Percentiles rank a stretch among this genome's conserved stretches.
Conservation (phyloP, 2,329 filamentous ascomycete genomes). For the Xylaria sp. region DNA sequence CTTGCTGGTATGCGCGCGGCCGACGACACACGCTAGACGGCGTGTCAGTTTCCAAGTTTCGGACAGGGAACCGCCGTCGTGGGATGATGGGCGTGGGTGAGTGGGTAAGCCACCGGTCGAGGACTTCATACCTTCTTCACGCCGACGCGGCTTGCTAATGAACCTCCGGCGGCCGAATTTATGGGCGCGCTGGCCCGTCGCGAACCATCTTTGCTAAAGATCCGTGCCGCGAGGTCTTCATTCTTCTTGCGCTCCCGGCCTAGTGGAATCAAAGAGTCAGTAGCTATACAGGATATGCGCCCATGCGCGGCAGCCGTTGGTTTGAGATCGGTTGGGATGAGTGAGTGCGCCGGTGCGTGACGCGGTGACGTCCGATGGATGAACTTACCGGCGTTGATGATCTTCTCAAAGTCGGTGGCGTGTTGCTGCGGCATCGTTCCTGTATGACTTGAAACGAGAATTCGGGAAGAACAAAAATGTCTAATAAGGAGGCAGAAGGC, state of each 20-base stretch:
- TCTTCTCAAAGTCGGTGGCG: slow-evolving; percentile 56
- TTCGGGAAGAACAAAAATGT: not conserved
- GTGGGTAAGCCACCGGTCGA: too few species aligned
- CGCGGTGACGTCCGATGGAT: too few species aligned
- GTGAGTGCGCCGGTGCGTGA: too few species aligned
- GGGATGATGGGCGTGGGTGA: not conserved
- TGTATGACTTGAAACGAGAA: too few species aligned
- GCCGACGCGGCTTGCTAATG: slow-evolving; percentile 72
- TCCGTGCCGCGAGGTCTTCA: slow-evolving; percentile 70
- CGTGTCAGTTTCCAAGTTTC: slow-evolving; percentile 29
- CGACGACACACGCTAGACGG: slow-evolving; percentile 35
- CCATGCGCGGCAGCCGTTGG: not conserved
- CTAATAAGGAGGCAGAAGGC: not conserved
- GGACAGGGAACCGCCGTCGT: slow-evolving; percentile 1
- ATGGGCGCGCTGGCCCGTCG: slow-evolving; percentile 60
- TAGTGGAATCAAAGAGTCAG: slow-evolving; percentile 31
- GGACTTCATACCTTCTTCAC: slow-evolving; percentile 68
- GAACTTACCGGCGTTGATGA: slow-evolving; percentile 54
- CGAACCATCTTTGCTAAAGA: slow-evolving; percentile 63
- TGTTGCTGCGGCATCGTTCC: slow-evolving; percentile 46
- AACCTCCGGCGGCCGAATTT: slow-evolving; percentile 52
- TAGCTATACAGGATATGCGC: not conserved
- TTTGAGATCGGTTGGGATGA: not conserved
- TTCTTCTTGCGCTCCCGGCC: slow-evolving; percentile 72
- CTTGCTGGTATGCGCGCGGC: slow-evolving; percentile 45